These are phyloP conservation scores for Aspergillus glaucus DNA, from an alignment of 2,329 filamentous ascomycete species.

Conservation along the genomic window DNA sequence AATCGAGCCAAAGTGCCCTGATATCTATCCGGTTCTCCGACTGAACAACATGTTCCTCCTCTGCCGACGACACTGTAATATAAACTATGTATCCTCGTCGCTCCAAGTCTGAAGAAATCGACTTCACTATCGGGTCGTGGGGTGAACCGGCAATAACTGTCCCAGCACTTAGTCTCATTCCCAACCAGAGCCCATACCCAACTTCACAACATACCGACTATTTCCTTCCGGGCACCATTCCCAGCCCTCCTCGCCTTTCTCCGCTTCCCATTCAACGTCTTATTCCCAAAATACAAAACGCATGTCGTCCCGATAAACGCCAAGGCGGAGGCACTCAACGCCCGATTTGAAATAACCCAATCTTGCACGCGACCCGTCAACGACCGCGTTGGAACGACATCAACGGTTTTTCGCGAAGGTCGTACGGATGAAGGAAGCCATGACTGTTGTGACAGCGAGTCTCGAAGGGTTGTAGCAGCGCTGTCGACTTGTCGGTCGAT, in stretches of 20 bases:
- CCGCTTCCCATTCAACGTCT: constrained; percentile 53
- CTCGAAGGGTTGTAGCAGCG: constrained; percentile 64
- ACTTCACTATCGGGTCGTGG: constrained; percentile 73
- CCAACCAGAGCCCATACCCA: constrained; percentile 7
- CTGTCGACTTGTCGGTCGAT: constrained; percentile 76
- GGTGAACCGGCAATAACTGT: constrained; percentile 83
- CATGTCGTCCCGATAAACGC: constrained; percentile 62
- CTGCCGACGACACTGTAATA: constrained; percentile 74
- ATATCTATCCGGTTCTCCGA: constrained; percentile 75
- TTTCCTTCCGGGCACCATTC: constrained; percentile 81
- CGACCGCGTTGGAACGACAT: constrained; percentile 24
- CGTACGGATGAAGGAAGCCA: constrained; percentile 69
- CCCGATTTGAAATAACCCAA: constrained; percentile 68
- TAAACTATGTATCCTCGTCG: constrained; percentile 89
- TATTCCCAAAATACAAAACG: constrained; percentile 55
- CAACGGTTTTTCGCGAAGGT: constrained; percentile 37
- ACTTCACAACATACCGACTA: constrained; percentile 49
- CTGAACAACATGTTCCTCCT: constrained; percentile 76
- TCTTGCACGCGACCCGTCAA: constrained; percentile 54
- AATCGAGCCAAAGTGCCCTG: constrained; percentile 72
- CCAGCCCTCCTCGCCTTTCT: constrained; percentile 70
- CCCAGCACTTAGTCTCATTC: constrained; percentile 7
- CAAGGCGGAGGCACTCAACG: constrained; percentile 65
- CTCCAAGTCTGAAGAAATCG: constrained; percentile 79
- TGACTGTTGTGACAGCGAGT: constrained; percentile 58